Conservation (phyloP, 148 eudicot species). For the Simmondsia chinensis region DNA sequence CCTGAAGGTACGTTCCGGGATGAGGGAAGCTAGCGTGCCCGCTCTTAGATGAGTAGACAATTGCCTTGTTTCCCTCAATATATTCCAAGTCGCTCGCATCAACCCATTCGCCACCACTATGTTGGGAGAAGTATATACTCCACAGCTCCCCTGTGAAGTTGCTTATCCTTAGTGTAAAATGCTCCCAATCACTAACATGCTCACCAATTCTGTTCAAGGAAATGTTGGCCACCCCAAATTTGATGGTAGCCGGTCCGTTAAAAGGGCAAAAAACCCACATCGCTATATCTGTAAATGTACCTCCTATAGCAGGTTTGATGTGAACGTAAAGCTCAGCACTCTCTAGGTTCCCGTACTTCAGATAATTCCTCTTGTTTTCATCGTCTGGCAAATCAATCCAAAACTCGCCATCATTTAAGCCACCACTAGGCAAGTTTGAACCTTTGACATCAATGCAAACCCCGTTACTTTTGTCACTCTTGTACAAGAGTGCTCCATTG, state of each 20-base stretch:
- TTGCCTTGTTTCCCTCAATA: conserved; percentile 55
- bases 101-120: conserved; percentile 84
- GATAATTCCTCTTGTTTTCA: conserved; percentile 25
- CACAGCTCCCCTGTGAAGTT: conserved; percentile 78
- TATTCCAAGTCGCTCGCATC: conserved; percentile 61
- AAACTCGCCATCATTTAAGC: conserved; percentile 56
- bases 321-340: conserved; percentile 84
- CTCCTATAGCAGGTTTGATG: conserved; percentile 87
- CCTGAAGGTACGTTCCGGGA: conserved; percentile 61
- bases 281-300: conserved; percentile 81
- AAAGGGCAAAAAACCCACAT: conserved; percentile 98
- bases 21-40: conserved; percentile 86
- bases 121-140: conserved; percentile 71
- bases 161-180: conserved; percentile 78
- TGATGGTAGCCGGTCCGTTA: conserved; percentile 79
- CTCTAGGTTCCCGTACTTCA: conserved; percentile 62
- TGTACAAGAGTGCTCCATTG: conserved; percentile 67
- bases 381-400: conserved; percentile 82
- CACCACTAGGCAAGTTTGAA: conserved; percentile 62
- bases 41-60: conserved; percentile 60
- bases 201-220: conserved; percentile 52
- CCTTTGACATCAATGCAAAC: conserved; percentile 56
- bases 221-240: conserved; percentile 44
- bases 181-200: conserved; percentile 96
- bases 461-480: conserved; percentile 36